Conservation (phyloP, 768 basidiomycete genomes). For the Hydnum rufescens region DNA sequence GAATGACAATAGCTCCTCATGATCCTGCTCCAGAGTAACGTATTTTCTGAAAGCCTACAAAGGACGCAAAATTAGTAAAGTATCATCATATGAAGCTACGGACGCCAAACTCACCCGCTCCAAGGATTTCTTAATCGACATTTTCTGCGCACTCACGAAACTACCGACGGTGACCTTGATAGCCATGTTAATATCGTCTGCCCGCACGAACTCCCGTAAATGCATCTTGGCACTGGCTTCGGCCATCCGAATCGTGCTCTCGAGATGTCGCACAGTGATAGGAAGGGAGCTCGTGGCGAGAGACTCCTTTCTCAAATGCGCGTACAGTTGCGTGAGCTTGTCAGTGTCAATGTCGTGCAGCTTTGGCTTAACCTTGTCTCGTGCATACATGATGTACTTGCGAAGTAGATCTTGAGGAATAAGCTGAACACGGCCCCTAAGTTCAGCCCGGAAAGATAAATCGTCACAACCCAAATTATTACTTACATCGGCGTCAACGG, state of each 20-base stretch:
- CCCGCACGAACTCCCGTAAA: slow-evolving; percentile 81
- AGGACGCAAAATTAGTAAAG: background rate
- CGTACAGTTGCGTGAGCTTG: slow-evolving; percentile 82
- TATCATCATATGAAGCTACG: background rate
- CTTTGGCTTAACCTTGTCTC: slow-evolving; percentile 82
- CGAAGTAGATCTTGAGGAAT: slow-evolving; percentile 91
- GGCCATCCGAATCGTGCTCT: slow-evolving; percentile 98
- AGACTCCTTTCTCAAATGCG: slow-evolving; percentile 89
- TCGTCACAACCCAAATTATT: too few relatives aligned
- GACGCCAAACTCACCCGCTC: slow-evolving; percentile 41
- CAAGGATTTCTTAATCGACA: slow-evolving; percentile 94
- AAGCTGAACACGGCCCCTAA: slow-evolving; percentile 30
- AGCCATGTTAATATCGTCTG: slow-evolving; percentile 92
- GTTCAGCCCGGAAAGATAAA: background rate
- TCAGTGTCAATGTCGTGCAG: slow-evolving; percentile 90
- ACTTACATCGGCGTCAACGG: slow-evolving; percentile 76
- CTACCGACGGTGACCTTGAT: slow-evolving; percentile 89
- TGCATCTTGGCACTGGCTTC: slow-evolving; percentile 99
- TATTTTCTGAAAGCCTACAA: slow-evolving; percentile 89
- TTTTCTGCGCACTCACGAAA: slow-evolving; percentile 93
- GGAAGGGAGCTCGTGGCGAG: slow-evolving; percentile 96
- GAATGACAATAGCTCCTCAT: slow-evolving; percentile 90
- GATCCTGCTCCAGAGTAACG: slow-evolving; percentile 83
- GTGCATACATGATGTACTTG: slow-evolving; percentile 98
- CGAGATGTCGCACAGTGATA: slow-evolving; percentile 91